A percentile compares a stretch with the other conserved stretches of the same genome.
Conservation (phyloP, 2,329 filamentous ascomycete genomes). For the Neonectria punicea region DNA sequence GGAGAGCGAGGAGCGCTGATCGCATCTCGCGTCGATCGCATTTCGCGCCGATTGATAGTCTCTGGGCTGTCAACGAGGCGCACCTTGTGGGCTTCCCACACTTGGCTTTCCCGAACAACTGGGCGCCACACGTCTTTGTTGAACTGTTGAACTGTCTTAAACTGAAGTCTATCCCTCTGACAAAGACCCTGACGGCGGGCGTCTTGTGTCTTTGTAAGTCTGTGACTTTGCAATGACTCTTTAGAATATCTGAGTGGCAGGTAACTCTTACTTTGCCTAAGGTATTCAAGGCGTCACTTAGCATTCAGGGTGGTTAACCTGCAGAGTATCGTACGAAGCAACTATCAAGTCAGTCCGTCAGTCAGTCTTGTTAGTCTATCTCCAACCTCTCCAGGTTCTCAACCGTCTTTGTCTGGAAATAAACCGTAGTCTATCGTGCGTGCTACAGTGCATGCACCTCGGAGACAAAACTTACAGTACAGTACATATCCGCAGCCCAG, state of each 20-base stretch:
- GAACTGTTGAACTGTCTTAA: neutral
- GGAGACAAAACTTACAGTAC: neutral
- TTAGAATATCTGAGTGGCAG: constrained; percentile 7
- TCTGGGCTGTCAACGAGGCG: neutral
- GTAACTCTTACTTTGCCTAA: neutral
- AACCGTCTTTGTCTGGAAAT: neutral
- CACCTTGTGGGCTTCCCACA: neutral
- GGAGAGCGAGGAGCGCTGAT: constrained; percentile 6
- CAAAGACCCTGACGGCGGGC: neutral
- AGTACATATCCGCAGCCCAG: constrained; percentile 1
- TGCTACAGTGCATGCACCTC: constrained; percentile 1
- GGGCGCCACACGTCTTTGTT: neutral
- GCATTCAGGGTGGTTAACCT: no score
- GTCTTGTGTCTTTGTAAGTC: neutral
- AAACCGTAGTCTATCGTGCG: neutral
- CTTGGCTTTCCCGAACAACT: neutral
- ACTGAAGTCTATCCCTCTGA: constrained; percentile 17
- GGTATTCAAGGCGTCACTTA: no score
- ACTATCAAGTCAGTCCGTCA: no score
- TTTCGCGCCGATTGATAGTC: constrained; percentile 16
- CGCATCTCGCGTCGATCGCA: constrained; percentile 12
- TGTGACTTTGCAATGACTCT: neutral
- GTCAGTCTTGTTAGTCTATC: constrained; percentile 1
- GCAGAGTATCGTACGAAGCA: neutral
- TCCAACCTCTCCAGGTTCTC: constrained; percentile 16